Conservation (phyloP, 2,329 filamentous ascomycete genomes). For the Lasiodiplodia theobromae region DNA sequence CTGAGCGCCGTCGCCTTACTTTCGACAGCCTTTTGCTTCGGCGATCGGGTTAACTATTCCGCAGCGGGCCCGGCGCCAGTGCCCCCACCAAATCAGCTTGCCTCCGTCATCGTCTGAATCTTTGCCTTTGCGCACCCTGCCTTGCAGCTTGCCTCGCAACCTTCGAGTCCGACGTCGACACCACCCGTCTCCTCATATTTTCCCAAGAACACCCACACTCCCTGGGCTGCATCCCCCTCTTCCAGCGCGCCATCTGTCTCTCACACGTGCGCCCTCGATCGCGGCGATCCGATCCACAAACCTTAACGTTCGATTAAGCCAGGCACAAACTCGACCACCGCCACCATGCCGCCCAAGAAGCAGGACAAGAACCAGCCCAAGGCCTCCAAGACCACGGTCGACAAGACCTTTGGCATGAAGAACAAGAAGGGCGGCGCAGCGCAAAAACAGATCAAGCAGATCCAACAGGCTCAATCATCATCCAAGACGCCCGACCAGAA, state of each 20-base stretch:
- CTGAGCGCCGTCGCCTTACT: background rate
- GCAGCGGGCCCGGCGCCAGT: background rate
- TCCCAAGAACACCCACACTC: slow-evolving; percentile 33
- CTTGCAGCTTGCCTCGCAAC: background rate
- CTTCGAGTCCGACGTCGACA: background rate
- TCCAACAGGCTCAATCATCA: slow-evolving; percentile 74
- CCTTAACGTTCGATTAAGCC: background rate
- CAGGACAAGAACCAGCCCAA: slow-evolving; percentile 62
- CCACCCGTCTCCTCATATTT: background rate
- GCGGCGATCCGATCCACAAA: slow-evolving; percentile 18
- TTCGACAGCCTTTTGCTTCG: slow-evolving; percentile 4
- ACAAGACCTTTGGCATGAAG: slow-evolving; percentile 99
- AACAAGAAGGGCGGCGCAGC: slow-evolving; percentile 96
- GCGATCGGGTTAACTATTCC: slow-evolving; percentile 21
- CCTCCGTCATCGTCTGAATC: slow-evolving; percentile 27
- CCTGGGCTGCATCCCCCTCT: slow-evolving; percentile 19
- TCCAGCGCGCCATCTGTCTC: background rate
- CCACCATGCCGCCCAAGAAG: slow-evolving; percentile 76
- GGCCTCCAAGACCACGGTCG: slow-evolving; percentile 74
- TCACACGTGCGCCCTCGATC: background rate
- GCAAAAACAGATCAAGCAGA: slow-evolving; percentile 87
- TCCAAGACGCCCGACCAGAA: slow-evolving; percentile 89
- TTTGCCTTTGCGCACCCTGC: slow-evolving; percentile 3
- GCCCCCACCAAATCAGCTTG: slow-evolving; percentile 24
- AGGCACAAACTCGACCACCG: slow-evolving; percentile 33